Conservation (phyloP, 139 green algal genomes). For the Desmodesmus armatus region DNA sequence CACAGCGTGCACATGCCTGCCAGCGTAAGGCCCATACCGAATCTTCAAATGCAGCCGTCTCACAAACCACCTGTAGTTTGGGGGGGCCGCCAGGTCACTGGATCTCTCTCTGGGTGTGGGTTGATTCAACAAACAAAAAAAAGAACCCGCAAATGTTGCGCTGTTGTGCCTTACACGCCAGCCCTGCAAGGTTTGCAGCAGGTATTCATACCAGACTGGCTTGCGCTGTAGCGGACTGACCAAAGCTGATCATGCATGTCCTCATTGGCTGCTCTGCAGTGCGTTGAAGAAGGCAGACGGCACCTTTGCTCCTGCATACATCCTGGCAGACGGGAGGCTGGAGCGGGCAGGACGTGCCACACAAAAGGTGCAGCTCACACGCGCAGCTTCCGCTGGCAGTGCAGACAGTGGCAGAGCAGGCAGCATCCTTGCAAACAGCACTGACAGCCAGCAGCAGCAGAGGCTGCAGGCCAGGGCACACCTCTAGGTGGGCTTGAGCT, state of each 20-base stretch:
- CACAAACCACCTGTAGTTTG: too few species aligned
- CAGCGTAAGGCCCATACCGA: too few species aligned
- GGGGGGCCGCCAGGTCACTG: too few species aligned
- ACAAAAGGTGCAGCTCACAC: constrained; percentile 10
- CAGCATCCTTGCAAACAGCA: background rate
- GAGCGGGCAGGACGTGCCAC: constrained; percentile 73
- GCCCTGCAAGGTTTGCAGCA: constrained; percentile 67
- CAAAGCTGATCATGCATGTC: too few species aligned
- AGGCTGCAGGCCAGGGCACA: too few species aligned
- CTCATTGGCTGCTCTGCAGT: constrained; percentile 54
- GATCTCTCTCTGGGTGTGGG: too few species aligned
- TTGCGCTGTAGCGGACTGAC: constrained; percentile 88
- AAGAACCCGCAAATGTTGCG: too few species aligned
- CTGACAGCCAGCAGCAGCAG: background rate
- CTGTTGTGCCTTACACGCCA: constrained; percentile 64
- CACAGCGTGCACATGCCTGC: too few species aligned
- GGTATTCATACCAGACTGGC: constrained; percentile 93
- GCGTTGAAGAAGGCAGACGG: constrained; percentile 78
- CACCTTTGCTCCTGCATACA: constrained; percentile 79
- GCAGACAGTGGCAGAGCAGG: background rate
- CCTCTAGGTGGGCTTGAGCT: too few species aligned
- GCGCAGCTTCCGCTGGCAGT: background rate
- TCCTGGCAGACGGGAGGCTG: constrained; percentile 80
- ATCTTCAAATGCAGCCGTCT: too few species aligned
- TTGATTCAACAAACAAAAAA: too few species aligned